A percentile compares a stretch with the other conserved stretches of the same genome.
Evolutionary conservation across 495 filamentous ascomycete species (phyloP).

Genomic region (Tuber indicum): DNA sequence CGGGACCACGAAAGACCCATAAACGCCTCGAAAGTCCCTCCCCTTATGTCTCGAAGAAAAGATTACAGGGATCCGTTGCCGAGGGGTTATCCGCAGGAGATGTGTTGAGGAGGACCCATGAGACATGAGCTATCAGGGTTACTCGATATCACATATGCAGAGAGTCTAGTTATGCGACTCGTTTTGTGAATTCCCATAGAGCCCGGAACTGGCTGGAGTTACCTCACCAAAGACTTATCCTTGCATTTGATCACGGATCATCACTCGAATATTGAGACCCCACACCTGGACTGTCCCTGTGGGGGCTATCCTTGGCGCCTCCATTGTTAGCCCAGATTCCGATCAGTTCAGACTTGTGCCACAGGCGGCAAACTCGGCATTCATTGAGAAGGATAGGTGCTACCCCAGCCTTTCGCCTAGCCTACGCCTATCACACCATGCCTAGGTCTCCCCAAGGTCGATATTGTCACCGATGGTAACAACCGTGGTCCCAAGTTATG

Average conservation of each 20-base stretch:
- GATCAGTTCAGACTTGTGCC: background rate
- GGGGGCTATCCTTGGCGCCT: background rate
- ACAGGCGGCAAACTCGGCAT: background rate
- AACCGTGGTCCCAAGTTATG: background rate
- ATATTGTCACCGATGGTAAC: background rate
- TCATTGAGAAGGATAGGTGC: background rate
- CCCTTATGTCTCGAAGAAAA: background rate
- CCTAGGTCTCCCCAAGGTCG: background rate
- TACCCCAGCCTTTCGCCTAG: background rate
- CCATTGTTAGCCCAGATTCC: background rate
- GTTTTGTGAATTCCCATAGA: background rate
- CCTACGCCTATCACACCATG: background rate
- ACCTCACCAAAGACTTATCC: background rate
- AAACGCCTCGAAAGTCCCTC: slow-evolving; percentile 2
- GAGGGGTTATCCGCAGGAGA: background rate
- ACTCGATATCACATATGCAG: background rate
- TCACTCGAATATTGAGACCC: background rate
- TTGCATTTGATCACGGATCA: background rate
- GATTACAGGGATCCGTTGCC: background rate
- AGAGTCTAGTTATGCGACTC: background rate
- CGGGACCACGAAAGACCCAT: background rate
- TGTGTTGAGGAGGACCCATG: background rate
- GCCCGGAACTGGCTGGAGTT: background rate
- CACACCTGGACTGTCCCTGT: background rate
- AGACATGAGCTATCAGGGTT: background rate